A percentile compares a stretch with the other conserved stretches of the same genome.
phyloP scores from a whole-genome alignment of 208 protist genomes.

The Crithidia fasciculata region DNA sequence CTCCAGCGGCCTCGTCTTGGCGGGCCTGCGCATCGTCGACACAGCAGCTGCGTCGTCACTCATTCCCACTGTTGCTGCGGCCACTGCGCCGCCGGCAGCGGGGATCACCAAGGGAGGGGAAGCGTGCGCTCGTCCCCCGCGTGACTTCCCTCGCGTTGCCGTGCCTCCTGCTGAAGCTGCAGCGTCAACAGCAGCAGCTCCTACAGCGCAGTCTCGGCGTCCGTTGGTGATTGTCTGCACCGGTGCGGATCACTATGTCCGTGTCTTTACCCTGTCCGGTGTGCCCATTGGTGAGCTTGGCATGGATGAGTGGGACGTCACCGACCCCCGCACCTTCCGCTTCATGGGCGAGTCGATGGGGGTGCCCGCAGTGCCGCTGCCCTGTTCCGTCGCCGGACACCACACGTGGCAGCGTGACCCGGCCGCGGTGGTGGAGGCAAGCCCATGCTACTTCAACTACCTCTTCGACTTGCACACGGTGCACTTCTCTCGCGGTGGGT shows the following conservation, averaged over 20 bases:
- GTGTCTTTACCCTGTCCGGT: slow-evolving; percentile 71
- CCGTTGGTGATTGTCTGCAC: slow-evolving; percentile 71
- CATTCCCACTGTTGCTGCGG: background rate
- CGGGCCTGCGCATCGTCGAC: slow-evolving; percentile 31
- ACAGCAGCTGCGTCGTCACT: slow-evolving; percentile 9
- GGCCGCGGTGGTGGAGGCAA: background rate
- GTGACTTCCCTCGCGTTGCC: background rate
- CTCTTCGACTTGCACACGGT: slow-evolving; percentile 29
- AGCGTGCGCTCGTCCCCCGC: too few species aligned
- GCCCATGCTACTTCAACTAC: slow-evolving; percentile 41
- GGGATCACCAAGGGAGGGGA: background rate
- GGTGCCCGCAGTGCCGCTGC: slow-evolving; percentile 21
- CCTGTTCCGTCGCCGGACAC: slow-evolving; percentile 20
- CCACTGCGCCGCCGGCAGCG: background rate
- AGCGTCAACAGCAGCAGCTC: background rate
- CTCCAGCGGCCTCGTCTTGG: slow-evolving; percentile 38
- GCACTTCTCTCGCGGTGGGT: slow-evolving; percentile 5
- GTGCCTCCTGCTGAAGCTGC: too few species aligned
- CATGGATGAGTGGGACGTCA: slow-evolving; percentile 60
- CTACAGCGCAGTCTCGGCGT: background rate
- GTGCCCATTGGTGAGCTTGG: slow-evolving; percentile 77
- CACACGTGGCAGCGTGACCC: slow-evolving; percentile 25
- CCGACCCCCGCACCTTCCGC: slow-evolving; percentile 47
- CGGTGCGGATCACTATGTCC: slow-evolving; percentile 61
- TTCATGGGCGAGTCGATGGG: slow-evolving; percentile 56